A percentile compares a stretch with the other conserved stretches of the same genome.
phyloP scores from a whole-genome alignment of 163 green algal genomes.

The Coccomyxa subellipsoidea region DNA sequence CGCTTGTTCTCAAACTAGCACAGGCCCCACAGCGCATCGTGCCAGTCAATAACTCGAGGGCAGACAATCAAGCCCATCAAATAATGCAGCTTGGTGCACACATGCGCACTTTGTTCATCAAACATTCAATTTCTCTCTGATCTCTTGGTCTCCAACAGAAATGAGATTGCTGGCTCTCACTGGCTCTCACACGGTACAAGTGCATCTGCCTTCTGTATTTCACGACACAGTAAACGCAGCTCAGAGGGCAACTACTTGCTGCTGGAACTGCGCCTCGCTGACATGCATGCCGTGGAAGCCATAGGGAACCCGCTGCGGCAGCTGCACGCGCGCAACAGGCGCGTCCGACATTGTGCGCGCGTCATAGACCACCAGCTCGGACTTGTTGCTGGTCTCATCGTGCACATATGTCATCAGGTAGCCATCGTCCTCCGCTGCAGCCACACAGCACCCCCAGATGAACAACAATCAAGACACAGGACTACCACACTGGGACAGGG shows the following conservation, averaged over 20 bases:
- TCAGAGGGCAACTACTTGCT: slow-evolving; percentile 24
- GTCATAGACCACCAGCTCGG: slow-evolving; percentile 67
- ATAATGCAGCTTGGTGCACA: too few relatives aligned
- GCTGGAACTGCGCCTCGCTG: slow-evolving; percentile 44
- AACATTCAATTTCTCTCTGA: too few relatives aligned
- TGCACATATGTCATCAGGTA: slow-evolving; percentile 65
- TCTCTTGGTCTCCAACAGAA: too few relatives aligned
- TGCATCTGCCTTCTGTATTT: not conserved
- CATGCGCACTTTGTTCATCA: too few relatives aligned
- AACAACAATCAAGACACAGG: too few relatives aligned
- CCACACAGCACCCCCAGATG: not conserved
- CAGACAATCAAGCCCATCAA: too few relatives aligned
- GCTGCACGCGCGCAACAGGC: slow-evolving; percentile 44
- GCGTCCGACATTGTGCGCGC: slow-evolving; percentile 55
- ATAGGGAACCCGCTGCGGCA: slow-evolving; percentile 72
- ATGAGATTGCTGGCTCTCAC: too few relatives aligned
- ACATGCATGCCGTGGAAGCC: slow-evolving; percentile 78
- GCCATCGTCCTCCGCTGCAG: slow-evolving; percentile 23
- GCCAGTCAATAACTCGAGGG: too few relatives aligned
- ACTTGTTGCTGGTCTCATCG: slow-evolving; percentile 40
- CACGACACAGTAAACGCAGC: not conserved
- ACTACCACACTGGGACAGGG: too few relatives aligned
- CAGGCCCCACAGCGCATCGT: too few relatives aligned
- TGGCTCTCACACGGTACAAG: too few relatives aligned
- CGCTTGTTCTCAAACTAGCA: too few relatives aligned